Base-by-base conservation (phyloP, 192 early-diverging fungal species). In the Podila horticola region DNA sequence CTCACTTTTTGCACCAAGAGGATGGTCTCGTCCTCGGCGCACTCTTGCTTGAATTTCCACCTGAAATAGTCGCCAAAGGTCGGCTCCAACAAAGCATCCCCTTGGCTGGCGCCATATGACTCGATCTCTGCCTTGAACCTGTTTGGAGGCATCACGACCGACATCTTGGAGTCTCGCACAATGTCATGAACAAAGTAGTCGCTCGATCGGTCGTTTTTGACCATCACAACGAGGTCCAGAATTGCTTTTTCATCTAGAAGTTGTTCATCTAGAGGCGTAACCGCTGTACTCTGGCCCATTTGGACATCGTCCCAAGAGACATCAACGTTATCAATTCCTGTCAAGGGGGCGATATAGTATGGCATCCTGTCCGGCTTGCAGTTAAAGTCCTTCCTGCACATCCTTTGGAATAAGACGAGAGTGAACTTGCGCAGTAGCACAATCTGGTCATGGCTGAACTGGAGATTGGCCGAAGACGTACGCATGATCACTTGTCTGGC, bases 381-480 rank as follows among this genome's bases (percentile, higher is more conserved):
- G 26, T 71, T 51, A 62, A 89, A 87, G 6, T 74, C 82, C 64
- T 81, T 82, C 28, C 86, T 83, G 33, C 84, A 66, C 8, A 91
- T 75, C 9, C 88, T 83, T 10, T 74, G 62, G 45, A 91, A 71
- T 9, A 89, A 31, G 15, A 84, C 74, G 4, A 90, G 64, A 0
- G 89, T 92, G 59, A 88, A 93, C n/a, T 85, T 72, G 9, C 83
- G 85, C 2, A 92, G 63, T 2, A 62, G n/a, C 0, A 87, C 82
- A 0, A 88, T 69, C 22, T 85, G 81, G 11, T 83, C 84, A 1
- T 58, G 19, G 9, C 72, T 67, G 28, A 90, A 55, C 5, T 72
- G 24, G 12, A 86, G 33, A 15, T 71, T 58, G 0, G 24, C 22
- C 1, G 61, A 24, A 12, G 77, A 51, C 26, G 66, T 66, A 5